phyloP scores from a whole-genome alignment of 176 grass and related monocot species.

The Hsuehochloa calcarea region DNA sequence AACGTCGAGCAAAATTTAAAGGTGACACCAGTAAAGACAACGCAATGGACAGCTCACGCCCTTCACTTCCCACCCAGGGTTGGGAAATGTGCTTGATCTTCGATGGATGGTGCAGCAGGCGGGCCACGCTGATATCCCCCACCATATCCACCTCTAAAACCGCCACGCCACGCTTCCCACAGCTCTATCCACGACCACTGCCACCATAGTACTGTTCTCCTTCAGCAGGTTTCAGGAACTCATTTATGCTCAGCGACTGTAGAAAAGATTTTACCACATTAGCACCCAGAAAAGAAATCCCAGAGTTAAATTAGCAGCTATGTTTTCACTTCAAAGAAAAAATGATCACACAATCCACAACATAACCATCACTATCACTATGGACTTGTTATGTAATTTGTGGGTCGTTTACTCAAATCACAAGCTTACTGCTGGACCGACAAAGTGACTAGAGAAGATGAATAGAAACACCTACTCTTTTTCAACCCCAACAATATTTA shows the following conservation, averaged over 20 bases:
- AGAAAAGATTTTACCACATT: not conserved
- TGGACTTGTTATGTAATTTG: not conserved
- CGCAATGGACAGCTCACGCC: not conserved
- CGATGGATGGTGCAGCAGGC: conserved; percentile 50
- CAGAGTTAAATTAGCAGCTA: not conserved
- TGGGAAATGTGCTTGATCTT: conserved; percentile 77
- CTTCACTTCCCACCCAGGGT: conserved; percentile 73
- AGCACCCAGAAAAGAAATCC: not conserved
- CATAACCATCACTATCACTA: not conserved
- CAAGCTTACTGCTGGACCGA: not conserved
- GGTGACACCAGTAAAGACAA: conserved; percentile 23
- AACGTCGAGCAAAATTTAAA: conserved; percentile 49
- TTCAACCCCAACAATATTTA: no score
- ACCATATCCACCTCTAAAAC: conserved; percentile 44
- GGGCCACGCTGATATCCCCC: conserved; percentile 33
- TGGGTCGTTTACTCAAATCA: not conserved
- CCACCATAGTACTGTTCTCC: conserved; percentile 59
- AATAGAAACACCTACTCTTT: no score
- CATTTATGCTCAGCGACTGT: conserved; percentile 74
- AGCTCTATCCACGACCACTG: conserved; percentile 56
- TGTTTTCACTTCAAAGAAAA: not conserved
- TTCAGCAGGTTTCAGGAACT: conserved; percentile 81
- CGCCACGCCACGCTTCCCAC: conserved; percentile 50
- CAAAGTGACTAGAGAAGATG: no score
- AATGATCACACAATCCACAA: not conserved